Base-by-base conservation (phyloP, 306 rosid genomes). In the Castanospermum australe region DNA sequence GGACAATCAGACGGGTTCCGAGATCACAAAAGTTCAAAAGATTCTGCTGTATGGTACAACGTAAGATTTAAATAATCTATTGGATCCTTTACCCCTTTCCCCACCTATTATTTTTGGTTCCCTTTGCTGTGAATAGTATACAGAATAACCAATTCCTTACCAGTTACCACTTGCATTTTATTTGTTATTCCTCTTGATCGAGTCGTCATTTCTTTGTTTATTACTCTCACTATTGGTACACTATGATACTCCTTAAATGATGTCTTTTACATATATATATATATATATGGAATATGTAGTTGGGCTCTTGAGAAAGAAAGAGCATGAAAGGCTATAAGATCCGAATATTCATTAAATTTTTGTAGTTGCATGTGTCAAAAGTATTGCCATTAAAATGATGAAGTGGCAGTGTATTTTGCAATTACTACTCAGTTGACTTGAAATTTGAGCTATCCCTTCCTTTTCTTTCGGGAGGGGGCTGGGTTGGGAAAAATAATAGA, bases 1-100 rank as follows among this genome's bases (percentile, higher is more conserved):
- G 88, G 99, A 93, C 79, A 95, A 93, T 84, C 99, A 95, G 70
- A 78, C 96, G 10, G 93, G 79, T 51, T 79, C 96, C 7, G 99
- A 93, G 70, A 47, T 75, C 83, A 91, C 99, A 0, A 93, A 90
- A 80, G 90, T 93, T 75, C 98, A 95, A 67, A 95, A 95, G 87
- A 91, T 95, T 77, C 74, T 82, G 38, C 90, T 95, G 76, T 80
- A 84, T 14, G 99, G 99, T 59, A 57, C 98, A 81, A 95, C 99
- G 99, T 95, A 84, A 90, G 99, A 81, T 79, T 79, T 66, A 32
- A 66, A 54, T 7, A 2, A 57, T 66, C 44, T 73, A n/a, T n/a
- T n/a, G n/a, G n/a, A n/a, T n/a, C n/a, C n/a, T n/a, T 56, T 32
- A 33, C 38, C 55, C 6, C 25, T 56, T 67, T 64, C 75, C 32